These are phyloP conservation scores for Arctium minus DNA, from an alignment of 129 eudicot genomes.

Conservation along the genomic window DNA sequence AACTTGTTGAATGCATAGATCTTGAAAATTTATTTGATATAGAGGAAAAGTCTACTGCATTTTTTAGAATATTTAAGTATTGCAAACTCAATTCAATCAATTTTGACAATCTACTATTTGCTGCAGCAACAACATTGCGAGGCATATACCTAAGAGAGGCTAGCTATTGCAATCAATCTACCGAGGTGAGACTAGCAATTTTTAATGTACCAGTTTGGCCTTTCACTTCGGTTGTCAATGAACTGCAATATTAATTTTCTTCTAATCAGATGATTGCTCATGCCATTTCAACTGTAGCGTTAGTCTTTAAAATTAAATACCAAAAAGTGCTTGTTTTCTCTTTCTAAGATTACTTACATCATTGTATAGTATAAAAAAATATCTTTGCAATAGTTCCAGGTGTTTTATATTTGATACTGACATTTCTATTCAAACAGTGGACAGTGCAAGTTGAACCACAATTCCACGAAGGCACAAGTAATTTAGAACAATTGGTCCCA, in stretches of 20 bases:
- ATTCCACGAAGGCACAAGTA: constrained; percentile 95
- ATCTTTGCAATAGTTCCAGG: neutral
- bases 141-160: constrained; percentile 96
- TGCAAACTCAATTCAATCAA: neutral
- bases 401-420: constrained; percentile 17
- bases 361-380: neutral
- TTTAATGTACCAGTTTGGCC: neutral
- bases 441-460: constrained; percentile 89
- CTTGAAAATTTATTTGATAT: neutral
- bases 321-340: neutral
- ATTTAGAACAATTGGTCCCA: constrained; percentile 85
- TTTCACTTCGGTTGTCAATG: neutral
- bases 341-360: neutral
- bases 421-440: constrained; percentile 57
- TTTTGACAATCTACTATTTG: constrained; percentile 18
- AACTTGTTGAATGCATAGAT: no score
- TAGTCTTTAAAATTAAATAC: neutral
- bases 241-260: neutral
- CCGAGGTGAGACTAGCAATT: constrained; percentile 60
- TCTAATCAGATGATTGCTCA: constrained; percentile 7
- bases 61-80: neutral
- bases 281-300: neutral
- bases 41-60: neutral
- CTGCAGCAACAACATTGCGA: constrained; percentile 73
- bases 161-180: constrained; percentile 53